Base-by-base conservation (phyloP, 352 stramenopile species). In the Phytophthora vignae region DNA sequence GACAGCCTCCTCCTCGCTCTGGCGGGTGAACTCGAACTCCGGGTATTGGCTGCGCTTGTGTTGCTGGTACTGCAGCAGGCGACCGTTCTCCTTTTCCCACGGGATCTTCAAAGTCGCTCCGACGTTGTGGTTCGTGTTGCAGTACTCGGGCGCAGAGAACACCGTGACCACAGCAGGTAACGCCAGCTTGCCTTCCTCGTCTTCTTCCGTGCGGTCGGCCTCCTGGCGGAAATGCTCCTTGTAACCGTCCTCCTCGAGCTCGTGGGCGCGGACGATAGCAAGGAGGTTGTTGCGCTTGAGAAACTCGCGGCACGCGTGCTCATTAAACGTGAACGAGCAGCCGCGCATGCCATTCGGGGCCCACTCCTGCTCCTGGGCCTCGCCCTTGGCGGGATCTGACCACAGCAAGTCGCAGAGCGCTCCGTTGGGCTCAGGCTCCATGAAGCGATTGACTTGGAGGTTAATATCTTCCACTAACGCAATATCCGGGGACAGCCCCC, bases 391-490 rank as follows among this genome's bases (percentile, higher is more conserved):
- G 44, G 98, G 98, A 77, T 99, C 98, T n/a, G 96, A 96, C 98
- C 98, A 99, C 38, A 99, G 83, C 66, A 99, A 84, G 81, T 99
- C 98, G 74, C 98, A 99, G 17, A 99, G 76, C 19, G 99, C 84
- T 54, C 98, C 88, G n/a, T 78, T 90, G 7, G 85, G 84, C 60
- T 93, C 86, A 6, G 87, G 87, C 57, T 96, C 88, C 66, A 91
- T 84, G 67, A 94, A 94, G 19, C 87, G 87, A 60, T 94, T 85
- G 46, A 95, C 77, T 4, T 81, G 67, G 17, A 76, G 70, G 58
- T 95, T 93, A 48, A 94, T 96, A 53, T 96, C 85, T 19, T 93
- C 87, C 21, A 96, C 74, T 54, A 77, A 76, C 6, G 71, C 42
- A 55, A 94, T 93, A 55, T 90, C 84, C 2, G 88, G 88, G 17